Percentiles rank a stretch among this genome's conserved stretches.
These are phyloP conservation scores for Melampsora larici-populina DNA, from an alignment of 1,284 basidiomycete species.

Conservation along the genomic window DNA sequence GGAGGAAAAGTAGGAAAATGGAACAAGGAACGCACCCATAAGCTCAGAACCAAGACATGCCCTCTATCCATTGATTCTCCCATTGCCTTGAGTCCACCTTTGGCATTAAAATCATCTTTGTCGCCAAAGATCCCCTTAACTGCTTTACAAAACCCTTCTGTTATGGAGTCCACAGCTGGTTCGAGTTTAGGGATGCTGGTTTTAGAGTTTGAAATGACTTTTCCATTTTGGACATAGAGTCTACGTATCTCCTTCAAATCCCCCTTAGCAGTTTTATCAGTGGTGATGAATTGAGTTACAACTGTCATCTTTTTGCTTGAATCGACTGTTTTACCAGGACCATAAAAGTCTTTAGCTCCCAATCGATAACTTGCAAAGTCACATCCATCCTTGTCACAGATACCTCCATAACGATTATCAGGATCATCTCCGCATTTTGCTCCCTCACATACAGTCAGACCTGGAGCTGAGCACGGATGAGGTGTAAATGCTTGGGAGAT, in stretches of 20 bases:
- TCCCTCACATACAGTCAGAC: background rate
- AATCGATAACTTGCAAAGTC: conserved; percentile 23
- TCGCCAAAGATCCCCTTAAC: conserved; percentile 58
- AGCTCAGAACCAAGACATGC: conserved; percentile 61
- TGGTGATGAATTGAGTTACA: conserved; percentile 33
- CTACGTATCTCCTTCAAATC: conserved; percentile 15
- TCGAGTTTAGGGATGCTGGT: conserved; percentile 15
- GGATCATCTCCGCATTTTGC: conserved; percentile 5
- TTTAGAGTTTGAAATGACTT: conserved; percentile 22
- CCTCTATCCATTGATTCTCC: conserved; percentile 58
- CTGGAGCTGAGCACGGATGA: conserved; percentile 7
- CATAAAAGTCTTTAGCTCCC: conserved; percentile 27
- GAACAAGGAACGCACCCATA: conserved; percentile 54
- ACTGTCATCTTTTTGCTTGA: conserved; percentile 28
- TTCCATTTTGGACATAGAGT: conserved; percentile 25
- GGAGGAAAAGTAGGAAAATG: too few relatives aligned
- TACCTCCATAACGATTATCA: conserved; percentile 14
- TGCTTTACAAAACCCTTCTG: conserved; percentile 56
- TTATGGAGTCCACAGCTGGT: conserved; percentile 55
- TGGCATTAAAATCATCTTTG: conserved; percentile 57
- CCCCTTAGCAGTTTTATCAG: conserved; percentile 10
- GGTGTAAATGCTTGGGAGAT: conserved; percentile 30
- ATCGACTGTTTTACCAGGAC: conserved; percentile 8
- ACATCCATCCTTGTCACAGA: conserved; percentile 38
- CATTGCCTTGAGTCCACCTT: conserved; percentile 59